A percentile compares a stretch with the other conserved stretches of the same genome.
Conservation (phyloP, 768 basidiomycete genomes). For the Thelephora ganbajun region DNA sequence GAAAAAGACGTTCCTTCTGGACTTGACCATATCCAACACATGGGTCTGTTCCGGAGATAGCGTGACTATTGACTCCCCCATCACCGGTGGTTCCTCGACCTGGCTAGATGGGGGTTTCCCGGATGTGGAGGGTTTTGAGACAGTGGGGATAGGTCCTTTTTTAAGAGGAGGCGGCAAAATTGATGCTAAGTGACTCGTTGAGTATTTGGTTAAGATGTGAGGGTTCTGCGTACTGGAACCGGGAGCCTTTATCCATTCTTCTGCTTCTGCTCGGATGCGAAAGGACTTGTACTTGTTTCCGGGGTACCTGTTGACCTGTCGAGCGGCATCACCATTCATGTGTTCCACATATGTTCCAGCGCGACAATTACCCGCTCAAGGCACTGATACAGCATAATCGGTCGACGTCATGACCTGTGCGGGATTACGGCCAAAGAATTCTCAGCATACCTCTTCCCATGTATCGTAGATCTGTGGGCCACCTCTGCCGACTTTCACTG, state of each 20-base stretch:
- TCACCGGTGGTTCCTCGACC: background rate
- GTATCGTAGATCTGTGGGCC: constrained; percentile 42
- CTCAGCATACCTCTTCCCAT: constrained; percentile 42
- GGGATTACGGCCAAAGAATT: background rate
- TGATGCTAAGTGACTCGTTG: background rate
- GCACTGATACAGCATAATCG: constrained; percentile 26
- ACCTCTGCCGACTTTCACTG: constrained; percentile 41
- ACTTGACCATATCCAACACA: constrained; percentile 39
- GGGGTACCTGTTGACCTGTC: constrained; percentile 38
- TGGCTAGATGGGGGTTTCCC: background rate
- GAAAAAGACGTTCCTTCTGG: constrained; percentile 63
- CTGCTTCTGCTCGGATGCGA: constrained; percentile 26
- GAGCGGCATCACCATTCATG: background rate
- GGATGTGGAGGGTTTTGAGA: background rate
- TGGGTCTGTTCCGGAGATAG: constrained; percentile 39
- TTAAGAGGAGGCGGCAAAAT: background rate
- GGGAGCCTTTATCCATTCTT: constrained; percentile 26
- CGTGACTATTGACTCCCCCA: background rate
- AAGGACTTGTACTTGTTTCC: constrained; percentile 42
- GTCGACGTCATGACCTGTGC: background rate
- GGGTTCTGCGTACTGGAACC: constrained; percentile 2
- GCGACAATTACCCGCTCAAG: constrained; percentile 21
- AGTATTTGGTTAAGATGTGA: background rate
- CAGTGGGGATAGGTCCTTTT: background rate
- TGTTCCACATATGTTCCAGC: background rate